Base-by-base conservation (phyloP, 176 grass and related monocot genomes). In the Avena sativa region DNA sequence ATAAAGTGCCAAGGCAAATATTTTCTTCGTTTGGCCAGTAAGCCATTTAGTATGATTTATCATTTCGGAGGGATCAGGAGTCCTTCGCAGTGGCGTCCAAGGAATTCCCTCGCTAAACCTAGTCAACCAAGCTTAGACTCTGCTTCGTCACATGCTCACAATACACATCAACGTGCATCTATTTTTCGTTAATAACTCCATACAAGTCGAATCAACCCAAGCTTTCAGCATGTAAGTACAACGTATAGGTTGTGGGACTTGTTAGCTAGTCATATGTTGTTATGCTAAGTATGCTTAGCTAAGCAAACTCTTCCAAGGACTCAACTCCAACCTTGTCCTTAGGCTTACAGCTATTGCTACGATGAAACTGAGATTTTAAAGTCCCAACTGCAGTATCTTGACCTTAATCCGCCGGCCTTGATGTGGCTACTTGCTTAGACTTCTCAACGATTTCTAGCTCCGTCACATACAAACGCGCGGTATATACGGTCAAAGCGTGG, bases 361-460 rank as follows among this genome's bases (percentile, higher is more conserved):
- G 21, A 75, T 9, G 25, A 30, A 2, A 10, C 73, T 32, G 50
- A 51, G 25, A 34, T 76, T 11, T 76, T 19, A 2, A 34, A 12
- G 74, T 17, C 3, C 25, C 14, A 4, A 32, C 6, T 19, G 25
- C 3, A 30, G 50, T 17, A 30, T 55, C 74, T 56, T 84, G 60
- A n/a, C 83, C 72, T 71, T 9, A 55, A 60, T 83, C 73, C 19
- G 34, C 48, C 65, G 80, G 38, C 63, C 63, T 84, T 20, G 71
- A 88, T 25, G 87, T 30, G 52, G 59, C 74, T 71, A 53, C 59
- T 78, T 71, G 53, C 59, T 78, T 85, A 62, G 44, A 48, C 55
- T 79, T 79, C 52, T 61, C 47, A 63, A 14, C 71, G 57, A 2
- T 76, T 76, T 20, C 28, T 13, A 17, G 49, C 25, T 67, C 9